Evolutionary conservation across 2,329 filamentous ascomycete species (phyloP).

Genomic region (Trichothecium sympodiale): DNA sequence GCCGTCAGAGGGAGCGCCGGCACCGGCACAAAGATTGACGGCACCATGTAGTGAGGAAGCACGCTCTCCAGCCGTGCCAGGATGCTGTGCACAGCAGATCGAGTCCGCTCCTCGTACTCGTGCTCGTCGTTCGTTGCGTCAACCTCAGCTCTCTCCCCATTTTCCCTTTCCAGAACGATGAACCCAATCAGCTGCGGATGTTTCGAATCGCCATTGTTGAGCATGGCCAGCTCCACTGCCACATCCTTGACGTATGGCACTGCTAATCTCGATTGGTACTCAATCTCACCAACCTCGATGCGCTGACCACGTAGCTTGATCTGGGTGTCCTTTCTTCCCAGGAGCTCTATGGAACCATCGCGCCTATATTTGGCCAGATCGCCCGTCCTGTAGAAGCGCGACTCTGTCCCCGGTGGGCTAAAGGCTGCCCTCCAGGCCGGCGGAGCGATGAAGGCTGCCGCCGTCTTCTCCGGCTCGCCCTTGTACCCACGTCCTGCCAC

Average conservation of each 20-base stretch:
- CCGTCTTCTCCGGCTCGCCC: slow-evolving; percentile 3
- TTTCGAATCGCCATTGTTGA: too few relatives aligned
- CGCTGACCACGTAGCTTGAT: slow-evolving; percentile 42
- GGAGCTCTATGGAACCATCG: slow-evolving; percentile 20
- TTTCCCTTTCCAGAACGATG: too few relatives aligned
- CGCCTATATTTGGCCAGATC: slow-evolving; percentile 30
- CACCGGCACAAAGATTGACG: slow-evolving; percentile 5
- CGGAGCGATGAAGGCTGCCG: not conserved
- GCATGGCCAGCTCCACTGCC: too few relatives aligned
- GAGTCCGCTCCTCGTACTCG: too few relatives aligned
- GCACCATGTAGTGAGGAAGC: slow-evolving; percentile 7
- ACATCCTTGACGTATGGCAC: slow-evolving; percentile 7
- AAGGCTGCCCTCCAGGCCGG: slow-evolving; percentile 1
- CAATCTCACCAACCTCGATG: slow-evolving; percentile 24
- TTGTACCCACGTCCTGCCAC: slow-evolving; percentile 33
- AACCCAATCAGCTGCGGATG: too few relatives aligned
- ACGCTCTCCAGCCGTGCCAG: not conserved
- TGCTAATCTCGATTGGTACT: not conserved
- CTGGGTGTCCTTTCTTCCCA: slow-evolving; percentile 40
- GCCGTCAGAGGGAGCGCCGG: slow-evolving; percentile 5
- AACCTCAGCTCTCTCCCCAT: too few relatives aligned
- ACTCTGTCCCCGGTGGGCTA: not conserved
- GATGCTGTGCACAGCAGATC: too few relatives aligned
- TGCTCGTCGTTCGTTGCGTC: too few relatives aligned
- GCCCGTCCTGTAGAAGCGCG: slow-evolving; percentile 28